A percentile compares a stretch with the other conserved stretches of the same genome.
phyloP scores from a whole-genome alignment of 1,139 yeast genomes.

The Yamadazyma sp. region DNA sequence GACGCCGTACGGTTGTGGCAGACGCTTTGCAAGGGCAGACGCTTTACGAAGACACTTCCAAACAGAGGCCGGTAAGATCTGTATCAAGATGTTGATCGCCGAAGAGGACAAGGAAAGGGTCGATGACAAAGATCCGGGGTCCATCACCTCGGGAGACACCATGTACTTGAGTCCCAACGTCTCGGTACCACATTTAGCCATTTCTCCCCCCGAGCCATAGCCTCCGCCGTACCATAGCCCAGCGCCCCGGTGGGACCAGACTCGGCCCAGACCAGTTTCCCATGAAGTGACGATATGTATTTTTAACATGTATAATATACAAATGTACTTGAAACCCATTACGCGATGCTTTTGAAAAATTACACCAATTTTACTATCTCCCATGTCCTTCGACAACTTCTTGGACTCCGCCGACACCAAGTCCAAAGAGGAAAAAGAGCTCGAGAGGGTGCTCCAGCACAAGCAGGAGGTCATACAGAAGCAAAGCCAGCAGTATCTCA shows the following conservation, averaged over 20 bases:
- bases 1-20: conserved; percentile 84
- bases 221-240: too few relatives aligned
- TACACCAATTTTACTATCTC: neutral
- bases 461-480: conserved; percentile 35
- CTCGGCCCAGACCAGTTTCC: too few relatives aligned
- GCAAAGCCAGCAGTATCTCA: conserved; percentile 42
- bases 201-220: conserved; percentile 36
- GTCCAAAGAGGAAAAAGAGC: conserved; percentile 30
- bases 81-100: conserved; percentile 72
- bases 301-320: conserved; percentile 2
- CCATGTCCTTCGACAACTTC: conserved; percentile 13
- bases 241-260: too few relatives aligned
- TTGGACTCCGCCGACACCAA: conserved; percentile 15
- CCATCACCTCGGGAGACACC: conserved; percentile 11
- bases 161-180: conserved; percentile 12
- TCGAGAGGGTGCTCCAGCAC: conserved; percentile 28
- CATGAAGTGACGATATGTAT: conserved; percentile 1
- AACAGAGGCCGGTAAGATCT: conserved; percentile 87
- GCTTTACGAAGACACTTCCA: conserved; percentile 92
- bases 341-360: conserved; percentile 19
- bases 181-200: conserved; percentile 34
- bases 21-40: conserved; percentile 92
- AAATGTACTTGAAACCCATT: neutral
- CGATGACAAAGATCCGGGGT: conserved; percentile 9
- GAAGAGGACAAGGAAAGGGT: conserved; percentile 46